Conservation (phyloP, 257 asterid species). For the Solanum gandarillasii region DNA sequence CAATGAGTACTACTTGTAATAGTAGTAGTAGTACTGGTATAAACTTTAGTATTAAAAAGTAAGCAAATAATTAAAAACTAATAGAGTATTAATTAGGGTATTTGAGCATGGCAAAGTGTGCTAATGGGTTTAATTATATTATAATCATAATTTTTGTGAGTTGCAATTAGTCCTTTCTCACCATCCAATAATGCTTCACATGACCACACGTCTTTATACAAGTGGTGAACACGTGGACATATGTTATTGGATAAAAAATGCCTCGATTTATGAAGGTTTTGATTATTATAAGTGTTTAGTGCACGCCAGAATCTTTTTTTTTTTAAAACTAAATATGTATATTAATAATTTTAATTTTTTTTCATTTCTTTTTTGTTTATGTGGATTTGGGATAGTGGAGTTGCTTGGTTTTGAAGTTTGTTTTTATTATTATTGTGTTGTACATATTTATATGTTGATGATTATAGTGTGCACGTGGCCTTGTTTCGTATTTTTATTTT, state of each 20-base stretch:
- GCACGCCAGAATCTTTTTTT: conserved; percentile 58
- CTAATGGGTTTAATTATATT: neutral
- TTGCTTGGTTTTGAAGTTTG: conserved; percentile 52
- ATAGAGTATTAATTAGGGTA: neutral
- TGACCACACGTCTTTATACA: conserved; percentile 39
- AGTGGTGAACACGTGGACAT: conserved; percentile 41
- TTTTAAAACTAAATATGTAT: neutral
- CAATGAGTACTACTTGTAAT: neutral
- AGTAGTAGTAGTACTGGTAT: neutral
- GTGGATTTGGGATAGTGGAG: conserved; percentile 11
- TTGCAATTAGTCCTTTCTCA: conserved; percentile 21
- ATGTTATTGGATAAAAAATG: conserved; percentile 25
- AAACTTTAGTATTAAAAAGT: neutral
- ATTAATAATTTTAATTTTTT: neutral
- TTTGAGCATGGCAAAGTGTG: neutral
- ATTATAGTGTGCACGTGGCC: conserved; percentile 33
- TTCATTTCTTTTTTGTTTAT: neutral
- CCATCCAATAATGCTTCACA: conserved; percentile 48
- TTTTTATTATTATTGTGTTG: conserved; percentile 8
- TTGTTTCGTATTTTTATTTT: neutral
- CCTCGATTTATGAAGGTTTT: conserved; percentile 26
- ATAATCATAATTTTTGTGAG: neutral
- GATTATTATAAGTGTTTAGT: conserved; percentile 34
- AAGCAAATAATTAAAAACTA: neutral
- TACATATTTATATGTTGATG: conserved; percentile 5